Base-by-base conservation (phyloP, 2,329 filamentous ascomycete species). In the Diaporthe sp. region DNA sequence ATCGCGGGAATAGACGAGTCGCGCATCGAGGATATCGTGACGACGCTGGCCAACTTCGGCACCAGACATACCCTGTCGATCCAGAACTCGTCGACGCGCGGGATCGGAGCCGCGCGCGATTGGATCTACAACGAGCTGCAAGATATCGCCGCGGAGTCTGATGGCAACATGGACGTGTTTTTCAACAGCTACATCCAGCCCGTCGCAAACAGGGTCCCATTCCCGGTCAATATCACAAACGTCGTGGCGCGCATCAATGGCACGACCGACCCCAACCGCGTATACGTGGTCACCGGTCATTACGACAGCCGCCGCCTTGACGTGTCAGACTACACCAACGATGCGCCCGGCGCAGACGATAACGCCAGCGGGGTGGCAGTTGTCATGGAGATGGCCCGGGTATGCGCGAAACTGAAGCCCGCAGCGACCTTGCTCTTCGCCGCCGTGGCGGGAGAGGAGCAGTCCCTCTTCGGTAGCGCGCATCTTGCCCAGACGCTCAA, bases 381-480 rank as follows among this genome's bases (percentile, higher is more conserved):
- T 30, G 85, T 87, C 0, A 85, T 91, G 78, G 89, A 91, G 80
- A 83, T 91, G 54, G 88, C 89, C 3, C 84, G 89, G 15, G 82
- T 90, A 57, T 83, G 89, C 74, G 85, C 89, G 0, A 86, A 82
- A 58, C 83, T 82, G 15, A 80, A 84, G 47, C 88, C 87, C 0
- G 83, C 83, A 72, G 86, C 88, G 0, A 90, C 88, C 2, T 87
- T 91, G 76, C 86, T 89, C 60, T 89, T 91, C 69, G 88, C 84
- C 4, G 88, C 89, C 4, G 87, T 89, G 2, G 87, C 89, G 1
- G 89, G 88, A 19, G 89, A 91, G 80, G 89, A 91, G 76, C 89
- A 91, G 81, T 84, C 83, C 7, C 84, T 91, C 3, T 88, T 87
- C 71, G 89, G 89, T 4, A 82, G 87, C 6, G 82, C 82, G 4